Evolutionary conservation across 1,139 yeast genomes (phyloP), one percentile per base, ranked within the genome.

Genomic region (Protomyces gravidus): DNA sequence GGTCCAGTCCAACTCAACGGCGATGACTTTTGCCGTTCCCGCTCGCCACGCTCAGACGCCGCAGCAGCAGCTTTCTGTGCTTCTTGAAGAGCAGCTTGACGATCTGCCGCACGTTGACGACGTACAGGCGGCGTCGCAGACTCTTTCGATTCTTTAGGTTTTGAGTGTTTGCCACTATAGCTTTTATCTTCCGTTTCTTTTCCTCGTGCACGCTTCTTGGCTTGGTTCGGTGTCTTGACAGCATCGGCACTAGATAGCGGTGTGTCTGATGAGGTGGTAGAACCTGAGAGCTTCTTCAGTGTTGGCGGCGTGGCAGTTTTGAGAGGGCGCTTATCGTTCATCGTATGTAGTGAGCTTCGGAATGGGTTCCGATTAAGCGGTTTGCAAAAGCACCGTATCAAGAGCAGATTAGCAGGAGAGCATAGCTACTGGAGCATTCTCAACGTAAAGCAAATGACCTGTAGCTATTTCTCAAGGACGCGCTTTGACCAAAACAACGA

Each of bases 21-120:
- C 42, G 42, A 36, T 15, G 7, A n/a, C 11, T 23, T 36, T 23
- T 36, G 21, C 19, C 21, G 21, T n/a, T 36, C 42, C 17, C 21
- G 42, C n/a, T n/a, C n/a, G n/a, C n/a, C n/a, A n/a, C n/a, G n/a
- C n/a, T n/a, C n/a, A n/a, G n/a, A n/a, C n/a, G n/a, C n/a, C n/a
- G n/a, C n/a, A n/a, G n/a, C n/a, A 2, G 32, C 32, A 28, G 32
- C 32, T 28, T n/a, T n/a, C 4, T 36, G 42, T 11, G 17, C 11
- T 11, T n/a, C 42, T 36, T 36, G 42, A 5, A 36, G 42, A 5
- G 42, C 21, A 5, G 42, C 42, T 36, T 36, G 42, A 5, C 42
- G 42, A 17, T 36, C 42, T 36, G 42, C 42, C 3, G 42, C 42
- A 23, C 42, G 42, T 36, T 36, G 42, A 9, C 42, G 42, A 36